Conservation (phyloP, 306 rosid species). For the Prunus padus region DNA sequence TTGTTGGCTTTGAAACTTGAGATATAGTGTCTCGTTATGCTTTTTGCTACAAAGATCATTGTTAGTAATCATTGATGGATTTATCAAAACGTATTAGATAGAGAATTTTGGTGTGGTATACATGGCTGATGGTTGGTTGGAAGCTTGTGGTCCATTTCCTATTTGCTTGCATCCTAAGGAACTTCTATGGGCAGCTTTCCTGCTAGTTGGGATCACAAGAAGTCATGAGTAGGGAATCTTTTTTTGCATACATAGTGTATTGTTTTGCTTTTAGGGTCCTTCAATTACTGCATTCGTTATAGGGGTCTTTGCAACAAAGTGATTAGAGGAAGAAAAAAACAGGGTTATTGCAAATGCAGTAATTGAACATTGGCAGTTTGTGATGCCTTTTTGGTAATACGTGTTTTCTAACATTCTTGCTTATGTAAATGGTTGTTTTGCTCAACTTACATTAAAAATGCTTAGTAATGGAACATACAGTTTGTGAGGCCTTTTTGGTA, state of each 20-base stretch:
- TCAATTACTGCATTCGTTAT: neutral
- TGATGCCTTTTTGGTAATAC: neutral
- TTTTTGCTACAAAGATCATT: neutral
- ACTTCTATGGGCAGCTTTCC: neutral
- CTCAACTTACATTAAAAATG: neutral
- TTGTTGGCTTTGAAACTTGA: conserved; percentile 5
- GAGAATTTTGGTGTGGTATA: neutral
- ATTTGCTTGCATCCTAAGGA: neutral
- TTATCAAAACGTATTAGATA: neutral
- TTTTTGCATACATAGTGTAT: neutral
- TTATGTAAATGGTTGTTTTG: neutral
- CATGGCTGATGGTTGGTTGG: neutral
- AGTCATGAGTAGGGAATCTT: neutral
- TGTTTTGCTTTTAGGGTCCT: neutral
- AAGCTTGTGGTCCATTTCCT: neutral
- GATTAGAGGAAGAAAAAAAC: neutral
- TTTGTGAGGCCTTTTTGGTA: neutral
- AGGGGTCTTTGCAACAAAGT: neutral
- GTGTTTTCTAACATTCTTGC: neutral
- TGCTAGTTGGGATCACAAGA: neutral
- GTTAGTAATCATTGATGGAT: neutral
- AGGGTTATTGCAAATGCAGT: neutral
- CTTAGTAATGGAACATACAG: neutral
- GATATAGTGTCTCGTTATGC: neutral
- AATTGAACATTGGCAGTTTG: neutral